Percentiles rank a stretch among this genome's conserved stretches.
Conservation (phyloP, 2,329 filamentous ascomycete genomes). For the Huntiella bhutanensis region DNA sequence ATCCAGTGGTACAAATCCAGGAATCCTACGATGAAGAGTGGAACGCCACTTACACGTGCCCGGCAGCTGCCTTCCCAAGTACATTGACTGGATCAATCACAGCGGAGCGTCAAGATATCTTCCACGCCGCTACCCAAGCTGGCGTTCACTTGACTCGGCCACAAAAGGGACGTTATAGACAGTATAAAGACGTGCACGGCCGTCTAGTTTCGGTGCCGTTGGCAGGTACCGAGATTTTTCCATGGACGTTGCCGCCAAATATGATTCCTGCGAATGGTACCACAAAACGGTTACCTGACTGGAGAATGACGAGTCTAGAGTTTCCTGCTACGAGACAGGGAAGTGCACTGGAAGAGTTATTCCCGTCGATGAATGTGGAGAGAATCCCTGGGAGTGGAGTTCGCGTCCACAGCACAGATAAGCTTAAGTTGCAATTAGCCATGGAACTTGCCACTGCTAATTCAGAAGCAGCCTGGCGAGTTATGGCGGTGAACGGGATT, state of each 20-base stretch:
- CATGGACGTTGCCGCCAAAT: conserved; percentile 70
- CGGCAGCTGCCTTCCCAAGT: conserved; percentile 35
- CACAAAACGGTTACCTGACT: conserved; percentile 53
- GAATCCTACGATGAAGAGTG: conserved; percentile 18
- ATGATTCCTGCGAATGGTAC: conserved; percentile 59
- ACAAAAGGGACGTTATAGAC: conserved; percentile 28
- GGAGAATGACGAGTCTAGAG: conserved; percentile 49
- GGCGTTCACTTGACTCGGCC: conserved; percentile 61
- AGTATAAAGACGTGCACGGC: conserved; percentile 27
- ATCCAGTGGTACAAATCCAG: conserved; percentile 3
- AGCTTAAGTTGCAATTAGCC: conserved; percentile 47
- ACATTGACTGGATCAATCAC: conserved; percentile 61
- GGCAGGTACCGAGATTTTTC: conserved; percentile 40
- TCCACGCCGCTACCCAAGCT: conserved; percentile 73
- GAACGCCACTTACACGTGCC: conserved; percentile 39
- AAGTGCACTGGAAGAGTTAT: conserved; percentile 24
- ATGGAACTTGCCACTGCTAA: conserved; percentile 29
- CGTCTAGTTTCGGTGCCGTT: conserved; percentile 23
- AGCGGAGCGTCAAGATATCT: conserved; percentile 63
- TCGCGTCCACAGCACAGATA: conserved; percentile 25
- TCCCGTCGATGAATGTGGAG: conserved; percentile 18
- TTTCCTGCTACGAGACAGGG: conserved; percentile 34
- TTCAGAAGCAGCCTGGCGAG: conserved; percentile 34
- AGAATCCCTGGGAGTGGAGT: conserved; percentile 12
- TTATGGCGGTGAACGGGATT: conserved; percentile 65